Conservation (phyloP, 768 basidiomycete species). For the Pleurotus platypus region DNA sequence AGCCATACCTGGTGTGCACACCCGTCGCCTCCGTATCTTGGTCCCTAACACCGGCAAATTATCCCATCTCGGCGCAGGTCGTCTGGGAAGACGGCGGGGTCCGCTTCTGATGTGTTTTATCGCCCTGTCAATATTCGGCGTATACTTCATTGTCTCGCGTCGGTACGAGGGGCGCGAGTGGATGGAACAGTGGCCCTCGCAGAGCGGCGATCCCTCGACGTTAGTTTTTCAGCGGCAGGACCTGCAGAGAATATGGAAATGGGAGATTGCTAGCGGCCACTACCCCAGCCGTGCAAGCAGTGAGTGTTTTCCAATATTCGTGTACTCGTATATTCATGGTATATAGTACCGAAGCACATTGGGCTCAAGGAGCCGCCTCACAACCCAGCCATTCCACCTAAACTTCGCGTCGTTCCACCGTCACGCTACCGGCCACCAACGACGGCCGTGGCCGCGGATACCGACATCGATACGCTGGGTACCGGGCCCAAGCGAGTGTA, state of each 20-base stretch:
- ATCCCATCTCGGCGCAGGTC: conserved; percentile 37
- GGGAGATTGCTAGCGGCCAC: conserved; percentile 90
- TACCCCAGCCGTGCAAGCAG: conserved; percentile 72
- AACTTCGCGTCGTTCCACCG: conserved; percentile 41
- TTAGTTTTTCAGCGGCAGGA: conserved; percentile 70
- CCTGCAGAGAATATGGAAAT: conserved; percentile 84
- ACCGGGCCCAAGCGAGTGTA: conserved; percentile 75
- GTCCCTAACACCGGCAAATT: conserved; percentile 50
- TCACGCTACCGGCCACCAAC: conserved; percentile 43
- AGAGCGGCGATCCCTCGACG: conserved; percentile 50
- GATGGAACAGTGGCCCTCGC: conserved; percentile 33
- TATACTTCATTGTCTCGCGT: conserved; percentile 41
- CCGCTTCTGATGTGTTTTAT: conserved; percentile 50
- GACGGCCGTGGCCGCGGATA: conserved; percentile 28
- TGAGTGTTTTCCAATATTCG: conserved; percentile 33
- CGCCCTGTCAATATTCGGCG: conserved; percentile 48
- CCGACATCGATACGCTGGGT: conserved; percentile 53
- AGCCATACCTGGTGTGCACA: conserved; percentile 54
- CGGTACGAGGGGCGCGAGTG: conserved; percentile 38
- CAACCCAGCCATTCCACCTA: conserved; percentile 66
- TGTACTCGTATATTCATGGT: not conserved
- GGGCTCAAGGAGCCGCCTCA: conserved; percentile 49
- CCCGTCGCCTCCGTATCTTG: conserved; percentile 55
- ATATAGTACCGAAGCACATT: conserved; percentile 59
- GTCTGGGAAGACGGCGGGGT: conserved; percentile 51